Percentiles rank a stretch among this genome's conserved stretches.
These are phyloP conservation scores for Sporormia fimetaria DNA, from an alignment of 495 filamentous ascomycete species.

Conservation along the genomic window DNA sequence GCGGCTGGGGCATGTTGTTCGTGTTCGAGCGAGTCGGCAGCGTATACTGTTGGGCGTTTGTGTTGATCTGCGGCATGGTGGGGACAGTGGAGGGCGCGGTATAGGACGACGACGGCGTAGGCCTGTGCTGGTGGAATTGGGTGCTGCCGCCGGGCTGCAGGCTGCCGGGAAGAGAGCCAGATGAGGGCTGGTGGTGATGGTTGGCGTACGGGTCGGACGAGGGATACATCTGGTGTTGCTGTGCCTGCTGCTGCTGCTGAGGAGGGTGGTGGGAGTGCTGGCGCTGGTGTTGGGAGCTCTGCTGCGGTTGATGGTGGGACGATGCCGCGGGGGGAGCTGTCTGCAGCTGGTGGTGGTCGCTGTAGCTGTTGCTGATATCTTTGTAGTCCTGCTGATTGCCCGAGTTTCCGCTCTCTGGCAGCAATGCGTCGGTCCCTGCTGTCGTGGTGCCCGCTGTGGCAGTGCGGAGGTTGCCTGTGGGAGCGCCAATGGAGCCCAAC, in stretches of 20 bases:
- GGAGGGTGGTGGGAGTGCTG: conserved; percentile 9
- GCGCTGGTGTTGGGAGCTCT: too few relatives aligned
- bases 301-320: too few relatives aligned
- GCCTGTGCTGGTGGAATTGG: conserved; percentile 37
- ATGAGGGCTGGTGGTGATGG: too few relatives aligned
- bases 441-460: conserved; percentile 31
- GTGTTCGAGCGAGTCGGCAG: conserved; percentile 56
- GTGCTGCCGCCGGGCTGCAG: conserved; percentile 53
- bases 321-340: conserved; percentile 29
- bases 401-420: conserved; percentile 28
- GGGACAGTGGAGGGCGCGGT: conserved; percentile 60
- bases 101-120: conserved; percentile 55
- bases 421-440: conserved; percentile 31
- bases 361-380: too few relatives aligned
- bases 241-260: conserved; percentile 38
- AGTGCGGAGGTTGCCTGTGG: conserved; percentile 32
- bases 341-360: too few relatives aligned
- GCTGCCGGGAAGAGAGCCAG: conserved; percentile 64
- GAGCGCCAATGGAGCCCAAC: conserved; percentile 41
- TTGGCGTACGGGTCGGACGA: conserved; percentile 43
- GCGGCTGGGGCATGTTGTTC: conserved; percentile 48
- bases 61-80: conserved; percentile 53
- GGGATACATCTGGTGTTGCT: conserved; percentile 41
- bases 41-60: conserved; percentile 47
- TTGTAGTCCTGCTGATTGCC: too few relatives aligned